A percentile compares a stretch with the other conserved stretches of the same genome.
phyloP scores from a whole-genome alignment of 768 basidiomycete genomes.

The Rhodotorula sphaerocarpa region DNA sequence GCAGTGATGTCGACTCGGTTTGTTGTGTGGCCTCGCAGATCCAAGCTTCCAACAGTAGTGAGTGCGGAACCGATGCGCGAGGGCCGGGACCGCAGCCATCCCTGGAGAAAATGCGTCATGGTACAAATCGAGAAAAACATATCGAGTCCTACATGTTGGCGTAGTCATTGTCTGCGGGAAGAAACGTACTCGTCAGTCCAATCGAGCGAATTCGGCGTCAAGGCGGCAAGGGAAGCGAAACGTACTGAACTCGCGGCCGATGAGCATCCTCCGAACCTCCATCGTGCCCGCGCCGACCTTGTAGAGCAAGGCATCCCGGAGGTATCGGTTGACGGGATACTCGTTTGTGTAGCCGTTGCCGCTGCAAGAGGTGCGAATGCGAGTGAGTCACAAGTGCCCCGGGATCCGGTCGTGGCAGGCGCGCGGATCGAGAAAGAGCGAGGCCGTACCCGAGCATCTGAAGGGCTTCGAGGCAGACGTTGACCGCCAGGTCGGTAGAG shows the following conservation, averaged over 20 bases:
- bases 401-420: no score
- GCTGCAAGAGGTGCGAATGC: slow-evolving; percentile 40
- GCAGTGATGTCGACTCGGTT: no score
- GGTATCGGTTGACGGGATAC: slow-evolving; percentile 76
- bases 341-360: slow-evolving; percentile 87
- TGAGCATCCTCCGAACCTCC: slow-evolving; percentile 51
- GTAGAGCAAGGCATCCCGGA: slow-evolving; percentile 80
- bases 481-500: slow-evolving; percentile 82
- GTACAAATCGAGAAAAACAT: no score
- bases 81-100: no score
- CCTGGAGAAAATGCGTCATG: no score
- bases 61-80: no score
- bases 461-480: slow-evolving; percentile 57
- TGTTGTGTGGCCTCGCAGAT: no score
- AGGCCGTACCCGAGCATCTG: slow-evolving; percentile 34
- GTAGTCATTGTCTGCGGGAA: not conserved
- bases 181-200: slow-evolving; percentile 34
- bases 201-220: not conserved
- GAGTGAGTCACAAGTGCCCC: no score
- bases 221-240: no score
- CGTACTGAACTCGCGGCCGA: slow-evolving; percentile 73
- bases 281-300: slow-evolving; percentile 95
- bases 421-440: not conserved
- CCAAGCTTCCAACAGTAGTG: no score
- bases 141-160: not conserved